Evolutionary conservation across 306 rosid genomes (phyloP).

Genomic region (Oemleria cerasiformis): DNA sequence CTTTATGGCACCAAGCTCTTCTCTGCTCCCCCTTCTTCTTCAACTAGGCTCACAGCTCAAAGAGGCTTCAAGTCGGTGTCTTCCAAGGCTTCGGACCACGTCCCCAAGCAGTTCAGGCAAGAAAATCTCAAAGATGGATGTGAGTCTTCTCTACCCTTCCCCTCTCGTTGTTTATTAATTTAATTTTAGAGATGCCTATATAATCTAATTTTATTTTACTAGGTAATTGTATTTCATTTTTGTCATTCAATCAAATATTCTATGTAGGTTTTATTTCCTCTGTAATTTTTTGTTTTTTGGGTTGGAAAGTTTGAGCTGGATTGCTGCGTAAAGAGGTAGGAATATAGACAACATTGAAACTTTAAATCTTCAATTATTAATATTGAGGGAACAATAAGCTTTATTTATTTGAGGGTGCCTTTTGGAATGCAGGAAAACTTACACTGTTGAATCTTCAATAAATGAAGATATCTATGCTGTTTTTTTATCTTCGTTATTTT

Average conservation of each 20-base stretch:
- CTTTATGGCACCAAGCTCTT: constrained; percentile 50
- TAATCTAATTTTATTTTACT: background rate
- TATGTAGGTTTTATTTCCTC: background rate
- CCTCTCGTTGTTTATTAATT: background rate
- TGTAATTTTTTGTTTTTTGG: background rate
- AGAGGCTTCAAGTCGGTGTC: constrained; percentile 39
- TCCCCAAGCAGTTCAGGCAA: constrained; percentile 77
- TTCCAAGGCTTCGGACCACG: constrained; percentile 53
- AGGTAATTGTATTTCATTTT: constrained; percentile 13
- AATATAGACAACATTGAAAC: background rate
- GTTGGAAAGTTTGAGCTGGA: background rate
- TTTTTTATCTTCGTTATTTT: too few relatives aligned
- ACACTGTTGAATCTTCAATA: background rate
- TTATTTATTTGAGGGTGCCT: background rate
- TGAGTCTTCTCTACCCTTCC: constrained; percentile 34
- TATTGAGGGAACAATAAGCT: background rate
- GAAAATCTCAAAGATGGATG: constrained; percentile 90
- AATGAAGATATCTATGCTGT: too few relatives aligned
- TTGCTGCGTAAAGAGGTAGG: background rate
- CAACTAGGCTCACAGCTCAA: constrained; percentile 19
- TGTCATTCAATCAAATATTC: background rate
- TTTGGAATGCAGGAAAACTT: background rate
- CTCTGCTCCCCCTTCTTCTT: constrained; percentile 10
- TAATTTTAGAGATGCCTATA: constrained; percentile 5
- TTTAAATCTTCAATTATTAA: background rate